Evolutionary conservation across 2,329 filamentous ascomycete genomes (phyloP).

Genomic region (Phaeosphaeriaceae sp.): DNA sequence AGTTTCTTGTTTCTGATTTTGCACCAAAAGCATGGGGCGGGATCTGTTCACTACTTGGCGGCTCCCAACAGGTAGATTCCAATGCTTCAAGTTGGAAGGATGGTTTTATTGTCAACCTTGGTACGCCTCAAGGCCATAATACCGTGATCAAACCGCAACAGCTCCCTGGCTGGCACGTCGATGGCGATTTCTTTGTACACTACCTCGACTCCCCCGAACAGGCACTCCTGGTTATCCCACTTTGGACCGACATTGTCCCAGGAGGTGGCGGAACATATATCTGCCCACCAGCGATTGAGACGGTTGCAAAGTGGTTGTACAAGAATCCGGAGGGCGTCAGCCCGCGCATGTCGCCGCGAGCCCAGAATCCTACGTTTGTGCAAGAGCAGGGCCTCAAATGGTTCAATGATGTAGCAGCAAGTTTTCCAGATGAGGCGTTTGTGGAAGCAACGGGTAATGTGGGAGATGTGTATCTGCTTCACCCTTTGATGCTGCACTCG

Average conservation of each 20-base stretch:
- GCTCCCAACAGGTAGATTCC: slow-evolving; percentile 52
- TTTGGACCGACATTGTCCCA: slow-evolving; percentile 68
- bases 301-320: slow-evolving; percentile 63
- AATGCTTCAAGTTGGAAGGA: slow-evolving; percentile 65
- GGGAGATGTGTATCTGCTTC: slow-evolving; percentile 65
- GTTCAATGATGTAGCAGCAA: slow-evolving; percentile 50
- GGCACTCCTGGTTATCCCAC: slow-evolving; percentile 69
- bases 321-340: slow-evolving; percentile 69
- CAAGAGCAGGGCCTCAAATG: slow-evolving; percentile 54
- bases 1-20: slow-evolving; percentile 61
- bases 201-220: slow-evolving; percentile 75
- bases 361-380: slow-evolving; percentile 53
- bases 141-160: slow-evolving; percentile 59
- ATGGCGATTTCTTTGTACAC: slow-evolving; percentile 76
- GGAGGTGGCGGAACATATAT: slow-evolving; percentile 70
- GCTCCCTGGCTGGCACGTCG: slow-evolving; percentile 69
- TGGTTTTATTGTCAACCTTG: slow-evolving; percentile 73
- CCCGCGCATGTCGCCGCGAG: slow-evolving; percentile 67
- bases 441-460: slow-evolving; percentile 62
- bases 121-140: slow-evolving; percentile 59
- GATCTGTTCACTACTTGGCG: slow-evolving; percentile 70
- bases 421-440: slow-evolving; percentile 51
- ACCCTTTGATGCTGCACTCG: slow-evolving; percentile 67
- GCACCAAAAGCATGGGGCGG: slow-evolving; percentile 71
- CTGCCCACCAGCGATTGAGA: slow-evolving; percentile 64